Conservation (phyloP, 129 eudicot genomes). For the Deinandra increscens region DNA sequence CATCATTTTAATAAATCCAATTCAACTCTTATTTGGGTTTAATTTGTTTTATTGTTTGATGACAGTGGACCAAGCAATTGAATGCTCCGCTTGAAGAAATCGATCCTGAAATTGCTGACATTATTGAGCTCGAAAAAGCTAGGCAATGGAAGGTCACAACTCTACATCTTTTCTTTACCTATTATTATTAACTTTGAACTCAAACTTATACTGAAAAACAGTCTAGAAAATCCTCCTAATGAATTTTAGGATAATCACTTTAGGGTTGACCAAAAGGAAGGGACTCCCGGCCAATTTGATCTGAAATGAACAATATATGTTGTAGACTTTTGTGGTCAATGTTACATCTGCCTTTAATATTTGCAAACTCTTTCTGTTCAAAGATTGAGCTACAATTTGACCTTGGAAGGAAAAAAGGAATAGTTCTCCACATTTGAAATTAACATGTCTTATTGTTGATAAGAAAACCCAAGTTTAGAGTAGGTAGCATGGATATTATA, state of each 20-base stretch:
- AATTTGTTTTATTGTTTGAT: conserved; percentile 15
- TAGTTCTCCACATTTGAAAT: not conserved
- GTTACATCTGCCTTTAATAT: not conserved
- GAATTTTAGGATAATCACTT: no score
- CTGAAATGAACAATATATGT: no score
- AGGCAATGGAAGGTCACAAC: conserved; percentile 98
- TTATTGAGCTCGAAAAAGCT: conserved; percentile 91
- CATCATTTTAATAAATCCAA: not conserved
- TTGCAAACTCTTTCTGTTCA: not conserved
- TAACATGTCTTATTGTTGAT: not conserved
- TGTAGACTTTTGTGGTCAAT: not conserved
- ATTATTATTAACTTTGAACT: not conserved
- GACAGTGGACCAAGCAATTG: conserved; percentile 97
- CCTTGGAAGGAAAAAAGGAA: not conserved
- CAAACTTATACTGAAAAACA: not conserved
- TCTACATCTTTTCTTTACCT: not conserved
- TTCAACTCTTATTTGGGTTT: not conserved
- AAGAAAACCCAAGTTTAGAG: not conserved
- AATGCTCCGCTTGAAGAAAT: conserved; percentile 84
- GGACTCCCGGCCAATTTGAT: no score
- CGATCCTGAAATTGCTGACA: conserved; percentile 90
- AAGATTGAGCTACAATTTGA: not conserved
- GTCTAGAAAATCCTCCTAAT: no score
- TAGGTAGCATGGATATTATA: not conserved
- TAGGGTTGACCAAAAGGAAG: not conserved